These are phyloP conservation scores for Linanthus parryae DNA, from an alignment of 148 eudicot genomes.

Conservation along the genomic window DNA sequence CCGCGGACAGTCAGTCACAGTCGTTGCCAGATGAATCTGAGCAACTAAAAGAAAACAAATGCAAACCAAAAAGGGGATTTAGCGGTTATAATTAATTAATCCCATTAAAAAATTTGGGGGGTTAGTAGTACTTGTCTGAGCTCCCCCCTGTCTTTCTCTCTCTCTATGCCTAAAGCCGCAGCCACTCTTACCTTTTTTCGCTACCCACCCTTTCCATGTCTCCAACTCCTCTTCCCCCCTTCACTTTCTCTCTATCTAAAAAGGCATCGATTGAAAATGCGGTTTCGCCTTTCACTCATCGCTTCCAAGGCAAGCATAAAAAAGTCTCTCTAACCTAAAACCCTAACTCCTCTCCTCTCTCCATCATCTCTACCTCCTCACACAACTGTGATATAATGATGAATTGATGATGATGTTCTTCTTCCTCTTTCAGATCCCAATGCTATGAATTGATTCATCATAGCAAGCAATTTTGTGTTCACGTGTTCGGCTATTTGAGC, in stretches of 20 bases:
- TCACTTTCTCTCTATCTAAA: conserved; percentile 1
- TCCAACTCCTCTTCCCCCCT: neutral
- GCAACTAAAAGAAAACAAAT: too few relatives aligned
- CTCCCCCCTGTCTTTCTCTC: neutral
- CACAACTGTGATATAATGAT: neutral
- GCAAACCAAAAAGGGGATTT: too few relatives aligned
- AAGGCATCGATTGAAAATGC: conserved; percentile 8
- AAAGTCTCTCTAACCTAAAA: conserved; percentile 5
- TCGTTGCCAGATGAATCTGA: too few relatives aligned
- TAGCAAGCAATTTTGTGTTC: neutral
- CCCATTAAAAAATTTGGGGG: too few relatives aligned
- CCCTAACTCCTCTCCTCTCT: conserved; percentile 17
- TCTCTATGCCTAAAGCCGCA: neutral
- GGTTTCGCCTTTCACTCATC: conserved; percentile 24
- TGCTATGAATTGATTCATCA: too few relatives aligned
- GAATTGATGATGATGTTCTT: conserved; percentile 14
- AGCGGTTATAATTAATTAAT: too few relatives aligned
- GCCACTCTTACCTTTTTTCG: neutral
- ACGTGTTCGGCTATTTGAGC: neutral
- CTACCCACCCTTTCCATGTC: neutral
- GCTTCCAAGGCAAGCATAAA: conserved; percentile 56
- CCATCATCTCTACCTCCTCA: conserved; percentile 1
- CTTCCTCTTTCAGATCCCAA: conserved; percentile 12
- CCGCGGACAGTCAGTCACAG: too few relatives aligned
- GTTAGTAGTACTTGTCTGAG: too few relatives aligned